phyloP scores from a whole-genome alignment of 345 rosid species.

The Salix arbutifolia region DNA sequence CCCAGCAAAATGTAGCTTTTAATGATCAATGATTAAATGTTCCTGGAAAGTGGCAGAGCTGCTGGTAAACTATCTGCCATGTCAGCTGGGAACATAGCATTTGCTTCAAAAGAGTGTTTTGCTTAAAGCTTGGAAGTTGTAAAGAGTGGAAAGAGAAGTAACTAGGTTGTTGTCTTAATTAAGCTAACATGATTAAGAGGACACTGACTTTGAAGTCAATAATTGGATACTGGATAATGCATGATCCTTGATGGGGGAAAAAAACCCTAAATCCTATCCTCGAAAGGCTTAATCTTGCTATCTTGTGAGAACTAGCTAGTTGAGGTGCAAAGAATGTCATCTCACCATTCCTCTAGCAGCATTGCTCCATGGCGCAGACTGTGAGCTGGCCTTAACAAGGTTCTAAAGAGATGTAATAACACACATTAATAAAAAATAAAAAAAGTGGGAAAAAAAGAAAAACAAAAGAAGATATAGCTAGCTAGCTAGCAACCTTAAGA shows the following conservation, averaged over 20 bases:
- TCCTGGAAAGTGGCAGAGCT: background rate
- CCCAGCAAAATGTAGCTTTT: background rate
- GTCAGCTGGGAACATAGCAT: background rate
- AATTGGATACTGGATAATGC: too few species aligned
- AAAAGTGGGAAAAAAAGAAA: background rate
- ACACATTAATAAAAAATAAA: background rate
- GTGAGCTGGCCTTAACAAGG: slow-evolving; percentile 46
- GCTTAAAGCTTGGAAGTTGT: background rate
- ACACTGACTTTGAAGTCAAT: too few species aligned
- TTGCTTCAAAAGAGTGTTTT: too few species aligned
- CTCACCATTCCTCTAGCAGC: slow-evolving; percentile 60
- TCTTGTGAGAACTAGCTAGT: background rate
- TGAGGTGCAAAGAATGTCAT: background rate
- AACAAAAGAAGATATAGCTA: background rate
- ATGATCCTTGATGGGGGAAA: too few species aligned
- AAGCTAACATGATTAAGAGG: too few species aligned
- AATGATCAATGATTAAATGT: background rate
- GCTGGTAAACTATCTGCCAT: background rate
- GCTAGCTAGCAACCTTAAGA: slow-evolving; percentile 41
- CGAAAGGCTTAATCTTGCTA: too few species aligned
- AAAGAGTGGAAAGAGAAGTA: too few species aligned
- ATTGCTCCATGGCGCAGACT: slow-evolving; percentile 42
- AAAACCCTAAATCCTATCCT: too few species aligned
- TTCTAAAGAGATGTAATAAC: slow-evolving; percentile 11
- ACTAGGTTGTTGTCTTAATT: too few species aligned